Evolutionary conservation across 208 protist genomes (phyloP), one percentile per base, ranked within the genome.

Genomic region (Trypanosoma brucei): DNA sequence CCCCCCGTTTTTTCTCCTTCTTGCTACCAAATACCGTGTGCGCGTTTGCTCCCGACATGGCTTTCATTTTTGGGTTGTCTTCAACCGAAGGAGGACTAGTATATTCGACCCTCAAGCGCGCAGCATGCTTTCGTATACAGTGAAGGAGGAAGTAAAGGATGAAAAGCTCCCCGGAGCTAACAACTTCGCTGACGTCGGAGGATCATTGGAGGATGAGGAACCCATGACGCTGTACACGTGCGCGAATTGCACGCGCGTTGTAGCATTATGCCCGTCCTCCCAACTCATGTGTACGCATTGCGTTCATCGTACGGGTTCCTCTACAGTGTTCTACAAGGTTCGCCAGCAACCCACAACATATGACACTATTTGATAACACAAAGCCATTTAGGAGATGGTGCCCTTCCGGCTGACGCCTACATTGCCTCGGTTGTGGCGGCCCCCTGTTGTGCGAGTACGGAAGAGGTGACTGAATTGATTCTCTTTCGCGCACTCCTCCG

Each of bases 251-350:
- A 95, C 84, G 1, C 62, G 75, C 11, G 65, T 79, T 35, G 76
- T 95, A 9, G 74, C 66, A 30, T 64, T 95, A 30, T 79, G 74
- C 31, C 65, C 70, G 22, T 68, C 65, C 33, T 83, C 77, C 3
- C 66, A 75, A 8, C 70, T 95, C 36, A 72, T 85, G 78, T 95
- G 89, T 55, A 81, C 89, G 3, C 76, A 75, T 48, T 95, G 89
- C 72, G 79, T 84, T 11, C 79, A 90, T 46, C 65, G 84, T 34
- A 92, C 85, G 1, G 89, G 89, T 2, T 90, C 84, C 9, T 93
- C 85, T n/a, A 88, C 75, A 4, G 86, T 95, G 1, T 95, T 95
- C 61, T 95, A 95, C 68, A 95, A 95, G 68, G 57, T 93, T n/a
- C 85, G 89, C 40, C 88, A 75, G 37, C 75, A 89, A 55, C 62